Evolutionary conservation across 495 filamentous ascomycete species (phyloP), one percentile per base, ranked within the genome.

Genomic region (Pyrenopolyporus hunteri): DNA sequence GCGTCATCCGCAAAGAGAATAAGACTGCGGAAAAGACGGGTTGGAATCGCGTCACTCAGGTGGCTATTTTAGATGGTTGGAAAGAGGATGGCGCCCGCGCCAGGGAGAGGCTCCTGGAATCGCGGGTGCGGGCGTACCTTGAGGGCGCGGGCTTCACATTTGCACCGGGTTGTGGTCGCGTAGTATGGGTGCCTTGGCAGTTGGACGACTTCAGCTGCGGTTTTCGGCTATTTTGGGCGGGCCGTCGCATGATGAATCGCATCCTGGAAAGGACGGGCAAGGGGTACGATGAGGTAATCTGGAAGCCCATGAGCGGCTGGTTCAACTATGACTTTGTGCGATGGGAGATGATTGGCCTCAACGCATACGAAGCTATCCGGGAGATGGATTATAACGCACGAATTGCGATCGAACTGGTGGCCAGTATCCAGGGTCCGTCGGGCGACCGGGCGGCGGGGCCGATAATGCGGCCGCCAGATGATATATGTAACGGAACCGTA

Each of bases 341-440:
- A n/a, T 66, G 48, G 53, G 69, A 71, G 51, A 71, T 71, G 69
- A 65, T 58, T 7, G 63, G 66, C 10, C 42, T 53, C 6, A 62
- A 55, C 37, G 60, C 59, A 6, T 51, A 36, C 22, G 7, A 29
- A 0, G 57, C 37, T 4, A 40, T 71, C 14, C 53, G 26, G 6
- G 22, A 23, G 0, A 64, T 71, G 66, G 49, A 39, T 7, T 71
- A 67, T 48, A 55, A 14, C 4, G 69, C 57, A 28, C 59, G 69
- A 16, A 9, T 65, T 8, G 36, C 66, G 14, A 42, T 71, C n/a
- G 69, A 71, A 28, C 11, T 66, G 11, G 62, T 64, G 7, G 26
- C 29, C 4, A 3, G 19, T 3, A 10, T 20, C 8, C 10, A 23
- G 23, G 42, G 22, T 3, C 14, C 7, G 28, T 1, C 8, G 17